Percentiles rank a stretch among this genome's conserved stretches.
Evolutionary conservation across 2,329 filamentous ascomycete genomes (phyloP).

Genomic region (Talaromyces piceae): DNA sequence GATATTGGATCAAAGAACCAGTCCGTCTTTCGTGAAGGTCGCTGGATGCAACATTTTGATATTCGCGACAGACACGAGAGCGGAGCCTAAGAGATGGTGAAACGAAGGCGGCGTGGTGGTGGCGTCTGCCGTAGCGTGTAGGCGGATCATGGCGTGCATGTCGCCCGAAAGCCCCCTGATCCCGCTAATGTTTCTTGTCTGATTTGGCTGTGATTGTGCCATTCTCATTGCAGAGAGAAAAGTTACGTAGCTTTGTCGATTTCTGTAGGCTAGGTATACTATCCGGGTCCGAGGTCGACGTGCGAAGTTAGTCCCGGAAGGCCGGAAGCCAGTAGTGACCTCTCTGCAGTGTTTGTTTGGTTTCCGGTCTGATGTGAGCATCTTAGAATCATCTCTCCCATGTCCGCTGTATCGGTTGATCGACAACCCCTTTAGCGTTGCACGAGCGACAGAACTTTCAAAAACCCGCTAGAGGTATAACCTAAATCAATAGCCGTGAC

Average conservation of each 20-base stretch:
- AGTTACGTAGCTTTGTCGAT: background rate
- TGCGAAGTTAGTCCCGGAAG: background rate
- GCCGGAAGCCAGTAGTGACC: background rate
- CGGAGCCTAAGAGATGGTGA: background rate
- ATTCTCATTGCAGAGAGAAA: no score
- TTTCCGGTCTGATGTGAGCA: background rate
- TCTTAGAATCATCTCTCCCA: no score
- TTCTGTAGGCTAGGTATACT: background rate
- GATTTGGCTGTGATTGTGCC: no score
- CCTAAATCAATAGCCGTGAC: no score
- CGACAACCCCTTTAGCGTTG: background rate
- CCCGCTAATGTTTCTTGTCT: background rate
- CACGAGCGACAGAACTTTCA: background rate
- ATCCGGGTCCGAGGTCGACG: background rate
- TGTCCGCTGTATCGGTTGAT: background rate
- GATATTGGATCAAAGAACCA: background rate
- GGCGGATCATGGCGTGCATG: background rate
- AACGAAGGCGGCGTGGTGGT: background rate
- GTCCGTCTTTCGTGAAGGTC: background rate
- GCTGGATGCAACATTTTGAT: background rate
- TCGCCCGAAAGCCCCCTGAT: background rate
- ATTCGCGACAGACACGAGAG: background rate
- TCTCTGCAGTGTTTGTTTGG: background rate
- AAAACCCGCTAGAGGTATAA: background rate
- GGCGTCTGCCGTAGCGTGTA: background rate